phyloP scores from a whole-genome alignment of 305 asterid genomes.

The Rubia peregrina region DNA sequence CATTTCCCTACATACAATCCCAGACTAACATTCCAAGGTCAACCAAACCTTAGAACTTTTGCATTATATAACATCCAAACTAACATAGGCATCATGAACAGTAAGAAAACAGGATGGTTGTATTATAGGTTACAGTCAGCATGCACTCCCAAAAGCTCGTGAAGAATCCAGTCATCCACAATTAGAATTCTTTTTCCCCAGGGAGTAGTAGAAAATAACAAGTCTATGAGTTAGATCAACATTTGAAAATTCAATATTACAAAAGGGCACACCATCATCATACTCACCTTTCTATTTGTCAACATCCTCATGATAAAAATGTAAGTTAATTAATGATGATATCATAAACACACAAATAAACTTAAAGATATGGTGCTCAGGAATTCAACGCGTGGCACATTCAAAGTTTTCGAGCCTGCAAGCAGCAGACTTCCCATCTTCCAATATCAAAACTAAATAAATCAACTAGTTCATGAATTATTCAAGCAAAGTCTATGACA shows the following conservation, averaged over 20 bases:
- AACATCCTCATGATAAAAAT: too few relatives aligned
- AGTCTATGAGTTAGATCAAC: neutral
- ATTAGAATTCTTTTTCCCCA: neutral
- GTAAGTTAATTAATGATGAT: too few relatives aligned
- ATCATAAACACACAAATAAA: too few relatives aligned
- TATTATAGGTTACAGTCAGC: neutral
- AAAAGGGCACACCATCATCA: neutral
- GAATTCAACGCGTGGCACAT: too few relatives aligned
- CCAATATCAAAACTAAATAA: neutral
- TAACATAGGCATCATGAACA: neutral
- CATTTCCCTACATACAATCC: too few relatives aligned
- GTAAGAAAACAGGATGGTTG: neutral
- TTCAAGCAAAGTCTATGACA: neutral
- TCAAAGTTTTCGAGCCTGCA: neutral
- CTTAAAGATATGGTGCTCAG: too few relatives aligned
- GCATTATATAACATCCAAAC: neutral
- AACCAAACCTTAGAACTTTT: neutral
- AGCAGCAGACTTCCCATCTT: neutral
- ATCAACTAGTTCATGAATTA: neutral
- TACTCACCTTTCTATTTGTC: too few relatives aligned
- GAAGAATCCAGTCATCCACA: neutral
- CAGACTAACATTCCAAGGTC: neutral
- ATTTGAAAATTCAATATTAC: neutral
- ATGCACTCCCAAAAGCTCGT: neutral
- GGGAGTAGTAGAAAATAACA: neutral